A percentile compares a stretch with the other conserved stretches of the same genome.
phyloP scores from a whole-genome alignment of 768 basidiomycete species.

The Xerocomus brunneocitrinus region DNA sequence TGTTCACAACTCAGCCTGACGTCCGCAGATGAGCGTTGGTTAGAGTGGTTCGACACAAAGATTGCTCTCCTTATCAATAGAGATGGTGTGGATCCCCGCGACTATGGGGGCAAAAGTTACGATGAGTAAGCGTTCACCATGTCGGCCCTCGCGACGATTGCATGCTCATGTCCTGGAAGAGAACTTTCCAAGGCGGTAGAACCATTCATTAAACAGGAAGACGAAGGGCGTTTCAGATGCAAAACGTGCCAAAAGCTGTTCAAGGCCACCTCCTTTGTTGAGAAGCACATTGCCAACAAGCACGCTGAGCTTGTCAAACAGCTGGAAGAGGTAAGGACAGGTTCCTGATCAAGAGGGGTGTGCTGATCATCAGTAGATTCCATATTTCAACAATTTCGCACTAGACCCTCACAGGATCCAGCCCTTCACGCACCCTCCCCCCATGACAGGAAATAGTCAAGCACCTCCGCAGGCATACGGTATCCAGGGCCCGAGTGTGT shows the following conservation, averaged over 20 bases:
- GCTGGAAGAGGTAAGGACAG: conserved; percentile 71
- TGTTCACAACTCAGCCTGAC: conserved; percentile 5
- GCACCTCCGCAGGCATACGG: conserved; percentile 85
- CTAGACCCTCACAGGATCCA: conserved; percentile 93
- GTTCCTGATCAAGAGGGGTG: conserved; percentile 4
- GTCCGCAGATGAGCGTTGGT: conserved; percentile 75
- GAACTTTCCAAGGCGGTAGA: conserved; percentile 78
- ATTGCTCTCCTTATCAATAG: conserved; percentile 75
- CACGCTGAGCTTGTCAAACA: conserved; percentile 81
- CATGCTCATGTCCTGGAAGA: conserved; percentile 38
- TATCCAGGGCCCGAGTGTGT: conserved; percentile 56
- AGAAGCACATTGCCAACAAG: conserved; percentile 96
- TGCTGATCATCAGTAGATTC: conserved; percentile 48
- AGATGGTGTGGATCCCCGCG: conserved; percentile 76
- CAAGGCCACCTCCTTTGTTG: conserved; percentile 94
- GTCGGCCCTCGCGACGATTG: conserved; percentile 6
- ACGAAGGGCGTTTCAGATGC: conserved; percentile 95
- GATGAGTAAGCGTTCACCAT: conserved; percentile 66
- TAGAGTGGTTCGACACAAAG: conserved; percentile 85
- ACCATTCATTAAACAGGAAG: conserved; percentile 87
- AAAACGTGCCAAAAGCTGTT: conserved; percentile 96
- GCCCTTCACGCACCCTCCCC: conserved; percentile 77
- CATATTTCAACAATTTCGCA: conserved; percentile 94
- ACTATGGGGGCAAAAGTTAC: conserved; percentile 84
- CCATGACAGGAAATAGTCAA: conserved; percentile 59